Conservation (phyloP, 164 flowering plant genomes). For the Liquidambar formosana region DNA sequence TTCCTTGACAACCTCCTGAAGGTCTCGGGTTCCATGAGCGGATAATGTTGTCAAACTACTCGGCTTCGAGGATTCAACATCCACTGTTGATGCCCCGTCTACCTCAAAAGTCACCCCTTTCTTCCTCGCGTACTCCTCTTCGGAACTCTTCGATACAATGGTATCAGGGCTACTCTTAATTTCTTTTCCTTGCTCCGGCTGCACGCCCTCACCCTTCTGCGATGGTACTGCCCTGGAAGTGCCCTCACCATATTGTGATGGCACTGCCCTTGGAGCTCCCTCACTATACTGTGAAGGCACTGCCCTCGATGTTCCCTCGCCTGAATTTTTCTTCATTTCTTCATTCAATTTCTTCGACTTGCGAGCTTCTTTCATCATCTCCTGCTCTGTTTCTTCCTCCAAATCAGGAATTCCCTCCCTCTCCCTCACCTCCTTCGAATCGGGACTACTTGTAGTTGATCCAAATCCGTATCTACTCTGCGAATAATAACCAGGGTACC, state of each 20-base stretch:
- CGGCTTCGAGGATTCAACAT: constrained; percentile 53
- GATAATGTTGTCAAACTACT: constrained; percentile 58
- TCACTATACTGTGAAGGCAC: constrained; percentile 28
- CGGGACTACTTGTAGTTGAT: constrained; percentile 72
- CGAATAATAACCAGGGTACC: constrained; percentile 33
- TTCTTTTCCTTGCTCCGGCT: constrained; percentile 15
- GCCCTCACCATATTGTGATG: constrained; percentile 11
- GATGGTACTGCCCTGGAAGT: constrained; percentile 12
- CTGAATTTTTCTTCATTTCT: constrained; percentile 19
- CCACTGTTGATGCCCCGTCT: constrained; percentile 38
- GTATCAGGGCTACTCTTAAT: constrained; percentile 37
- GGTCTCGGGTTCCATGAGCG: constrained; percentile 58
- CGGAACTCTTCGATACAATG: constrained; percentile 36
- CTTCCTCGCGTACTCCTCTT: constrained; percentile 46
- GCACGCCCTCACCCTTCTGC: constrained; percentile 2
- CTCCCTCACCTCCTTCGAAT: constrained; percentile 82
- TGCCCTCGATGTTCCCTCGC: constrained; percentile 41
- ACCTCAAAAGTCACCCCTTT: constrained; percentile 65
- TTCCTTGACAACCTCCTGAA: constrained; percentile 77
- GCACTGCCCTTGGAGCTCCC: constrained; percentile 10
- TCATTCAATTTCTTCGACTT: constrained; percentile 31
- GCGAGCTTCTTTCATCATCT: constrained; percentile 29
- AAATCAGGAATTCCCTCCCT: constrained; percentile 97
- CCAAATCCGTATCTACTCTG: constrained; percentile 37
- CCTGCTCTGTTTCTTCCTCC: constrained; percentile 82